phyloP scores from a whole-genome alignment of 1,284 basidiomycete genomes.

The Boletus chippewaensis region DNA sequence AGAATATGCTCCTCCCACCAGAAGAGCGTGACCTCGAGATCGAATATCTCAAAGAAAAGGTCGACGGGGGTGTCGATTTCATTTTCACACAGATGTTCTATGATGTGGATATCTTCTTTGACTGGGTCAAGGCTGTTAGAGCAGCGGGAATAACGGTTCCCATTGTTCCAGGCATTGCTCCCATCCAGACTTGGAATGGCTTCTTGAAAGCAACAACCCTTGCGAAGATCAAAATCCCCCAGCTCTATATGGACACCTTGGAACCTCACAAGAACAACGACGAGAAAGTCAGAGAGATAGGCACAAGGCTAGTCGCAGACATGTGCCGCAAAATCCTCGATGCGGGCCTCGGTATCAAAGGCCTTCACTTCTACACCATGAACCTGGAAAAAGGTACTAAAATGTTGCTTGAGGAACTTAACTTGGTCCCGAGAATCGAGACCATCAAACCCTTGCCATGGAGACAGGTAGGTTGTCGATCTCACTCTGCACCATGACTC shows the following conservation, averaged over 20 bases:
- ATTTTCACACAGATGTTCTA: slow-evolving; percentile 98
- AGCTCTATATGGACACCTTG: slow-evolving; percentile 71
- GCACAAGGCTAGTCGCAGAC: slow-evolving; percentile 82
- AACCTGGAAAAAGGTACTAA: slow-evolving; percentile 95
- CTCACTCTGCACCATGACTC: slow-evolving; percentile 47
- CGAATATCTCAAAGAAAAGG: slow-evolving; percentile 79
- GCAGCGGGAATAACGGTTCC: slow-evolving; percentile 87
- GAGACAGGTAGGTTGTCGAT: slow-evolving; percentile 61
- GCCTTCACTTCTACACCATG: slow-evolving; percentile 96
- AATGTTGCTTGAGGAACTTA: slow-evolving; percentile 85
- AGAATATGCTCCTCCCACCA: slow-evolving; percentile 55
- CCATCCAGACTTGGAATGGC: slow-evolving; percentile 97
- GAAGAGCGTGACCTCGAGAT: slow-evolving; percentile 82
- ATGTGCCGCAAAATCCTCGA: slow-evolving; percentile 79
- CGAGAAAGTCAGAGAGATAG: slow-evolving; percentile 83
- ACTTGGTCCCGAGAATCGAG: slow-evolving; percentile 78
- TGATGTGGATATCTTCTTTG: slow-evolving; percentile 79
- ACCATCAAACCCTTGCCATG: slow-evolving; percentile 87
- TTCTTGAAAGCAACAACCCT: slow-evolving; percentile 90
- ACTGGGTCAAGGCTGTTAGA: slow-evolving; percentile 80
- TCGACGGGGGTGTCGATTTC: slow-evolving; percentile 82
- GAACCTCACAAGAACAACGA: slow-evolving; percentile 91
- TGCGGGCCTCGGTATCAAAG: slow-evolving; percentile 76
- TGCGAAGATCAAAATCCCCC: slow-evolving; percentile 81
- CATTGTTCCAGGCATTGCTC: slow-evolving; percentile 94